Percentiles rank a stretch among this genome's conserved stretches.
Evolutionary conservation across 768 basidiomycete genomes (phyloP).

Genomic region (Strobilomyces confusus): DNA sequence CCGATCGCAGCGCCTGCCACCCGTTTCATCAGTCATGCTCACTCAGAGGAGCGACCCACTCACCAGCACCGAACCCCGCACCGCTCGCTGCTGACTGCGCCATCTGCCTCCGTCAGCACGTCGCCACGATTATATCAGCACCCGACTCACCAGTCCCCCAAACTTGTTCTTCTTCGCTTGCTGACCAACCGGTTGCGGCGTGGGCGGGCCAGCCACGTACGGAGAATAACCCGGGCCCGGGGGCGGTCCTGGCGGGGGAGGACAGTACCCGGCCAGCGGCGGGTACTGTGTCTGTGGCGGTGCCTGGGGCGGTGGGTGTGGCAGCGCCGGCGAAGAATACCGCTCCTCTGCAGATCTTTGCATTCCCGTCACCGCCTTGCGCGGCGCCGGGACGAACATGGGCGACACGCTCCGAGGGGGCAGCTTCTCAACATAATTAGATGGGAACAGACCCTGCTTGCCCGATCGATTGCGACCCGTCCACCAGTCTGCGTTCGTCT

Average conservation of each 20-base stretch:
- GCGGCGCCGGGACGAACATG: constrained; percentile 20
- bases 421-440: constrained; percentile 68
- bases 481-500: constrained; percentile 92
- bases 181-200: constrained; percentile 34
- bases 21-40: background rate
- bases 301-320: constrained; percentile 12
- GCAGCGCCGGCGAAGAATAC: constrained; percentile 17
- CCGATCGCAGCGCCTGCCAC: constrained; percentile 42
- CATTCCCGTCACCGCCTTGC: constrained; percentile 12
- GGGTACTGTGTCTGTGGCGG: constrained; percentile 21
- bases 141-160: constrained; percentile 33
- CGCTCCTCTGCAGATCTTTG: constrained; percentile 10
- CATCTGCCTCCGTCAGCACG: constrained; percentile 21
- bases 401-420: constrained; percentile 19
- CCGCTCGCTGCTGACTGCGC: constrained; percentile 37
- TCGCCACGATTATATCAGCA: background rate
- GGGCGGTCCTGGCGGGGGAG: constrained; percentile 14
- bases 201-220: constrained; percentile 34
- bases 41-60: constrained; percentile 7
- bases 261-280: constrained; percentile 15
- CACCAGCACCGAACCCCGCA: constrained; percentile 45
- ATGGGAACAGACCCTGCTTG: constrained; percentile 72
- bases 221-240: constrained; percentile 9
- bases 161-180: constrained; percentile 36
- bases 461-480: constrained; percentile 60